Conservation (phyloP, 2,329 filamentous ascomycete genomes). For the Fusarium solani-melongenae region DNA sequence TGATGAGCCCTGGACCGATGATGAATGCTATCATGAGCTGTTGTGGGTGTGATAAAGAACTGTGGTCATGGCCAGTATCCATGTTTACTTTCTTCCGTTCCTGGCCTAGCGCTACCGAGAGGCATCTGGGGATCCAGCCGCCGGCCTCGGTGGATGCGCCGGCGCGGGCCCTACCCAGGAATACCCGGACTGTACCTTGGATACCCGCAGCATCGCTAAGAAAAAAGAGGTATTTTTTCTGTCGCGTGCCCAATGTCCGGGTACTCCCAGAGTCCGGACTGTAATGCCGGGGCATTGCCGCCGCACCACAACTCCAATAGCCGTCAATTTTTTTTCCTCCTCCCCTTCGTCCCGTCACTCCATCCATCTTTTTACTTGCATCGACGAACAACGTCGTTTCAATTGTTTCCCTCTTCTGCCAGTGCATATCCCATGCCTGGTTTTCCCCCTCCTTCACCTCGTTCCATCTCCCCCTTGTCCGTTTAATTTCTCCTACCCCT, state of each 20-base stretch:
- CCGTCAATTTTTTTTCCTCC: conserved; percentile 47
- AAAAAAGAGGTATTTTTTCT: conserved; percentile 24
- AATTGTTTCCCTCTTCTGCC: conserved; percentile 40
- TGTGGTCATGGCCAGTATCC: background rate
- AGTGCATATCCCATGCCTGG: conserved; percentile 45
- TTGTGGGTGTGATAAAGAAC: conserved; percentile 8
- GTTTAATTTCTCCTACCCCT: conserved; percentile 29
- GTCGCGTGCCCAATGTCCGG: conserved; percentile 22
- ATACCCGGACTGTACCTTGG: conserved; percentile 31
- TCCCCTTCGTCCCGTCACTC: conserved; percentile 39
- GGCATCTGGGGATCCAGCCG: conserved; percentile 22
- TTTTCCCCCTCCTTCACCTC: conserved; percentile 23
- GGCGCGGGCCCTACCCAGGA: background rate
- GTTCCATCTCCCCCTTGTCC: conserved; percentile 21
- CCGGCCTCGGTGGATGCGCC: conserved; percentile 24
- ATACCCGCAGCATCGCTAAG: background rate
- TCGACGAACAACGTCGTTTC: conserved; percentile 36
- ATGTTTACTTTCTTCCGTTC: conserved; percentile 49
- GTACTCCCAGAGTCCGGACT: conserved; percentile 25
- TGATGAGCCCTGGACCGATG: background rate
- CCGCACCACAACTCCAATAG: conserved; percentile 36
- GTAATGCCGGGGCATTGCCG: conserved; percentile 45
- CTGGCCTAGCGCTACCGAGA: conserved; percentile 37
- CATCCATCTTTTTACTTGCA: conserved; percentile 18
- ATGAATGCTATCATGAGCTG: conserved; percentile 3